phyloP scores from a whole-genome alignment of 805 yeast genomes.

The Cyberlindnera mississippiensis region DNA sequence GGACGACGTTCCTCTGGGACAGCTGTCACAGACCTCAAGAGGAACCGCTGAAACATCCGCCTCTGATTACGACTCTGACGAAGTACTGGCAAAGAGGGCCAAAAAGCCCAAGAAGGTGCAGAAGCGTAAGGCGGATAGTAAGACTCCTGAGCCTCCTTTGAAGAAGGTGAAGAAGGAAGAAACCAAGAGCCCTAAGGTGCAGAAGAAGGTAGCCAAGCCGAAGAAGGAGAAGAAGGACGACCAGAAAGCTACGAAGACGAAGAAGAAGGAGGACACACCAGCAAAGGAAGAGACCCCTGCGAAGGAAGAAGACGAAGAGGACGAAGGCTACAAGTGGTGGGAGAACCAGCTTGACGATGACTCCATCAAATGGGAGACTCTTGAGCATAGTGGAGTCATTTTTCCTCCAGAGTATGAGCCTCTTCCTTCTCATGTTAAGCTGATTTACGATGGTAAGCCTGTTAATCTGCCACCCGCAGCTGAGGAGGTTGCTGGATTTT shows the following conservation, averaged over 20 bases:
- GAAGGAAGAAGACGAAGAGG: constrained; percentile 47
- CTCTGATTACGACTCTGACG: constrained; percentile 27
- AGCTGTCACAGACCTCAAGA: constrained; percentile 13
- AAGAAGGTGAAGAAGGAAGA: constrained; percentile 12
- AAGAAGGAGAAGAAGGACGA: constrained; percentile 10
- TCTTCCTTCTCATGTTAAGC: constrained; percentile 69
- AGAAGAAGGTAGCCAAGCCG: constrained; percentile 10
- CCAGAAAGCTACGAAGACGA: constrained; percentile 15
- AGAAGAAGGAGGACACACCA: constrained; percentile 5
- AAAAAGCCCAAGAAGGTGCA: constrained; percentile 1
- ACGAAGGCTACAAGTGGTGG: constrained; percentile 79
- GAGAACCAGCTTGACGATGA: constrained; percentile 68
- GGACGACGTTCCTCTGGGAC: constrained; percentile 23
- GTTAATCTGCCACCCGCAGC: constrained; percentile 75
- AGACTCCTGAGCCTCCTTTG: not conserved
- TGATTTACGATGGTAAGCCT: constrained; percentile 73
- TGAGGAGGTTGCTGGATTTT: constrained; percentile 96
- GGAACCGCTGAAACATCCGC: constrained; percentile 16
- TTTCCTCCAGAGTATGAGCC: constrained; percentile 93
- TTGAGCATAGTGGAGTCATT: constrained; percentile 86
- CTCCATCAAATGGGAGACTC: constrained; percentile 77
- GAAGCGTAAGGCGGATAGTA: constrained; percentile 8
- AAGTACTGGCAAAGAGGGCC: constrained; percentile 9
- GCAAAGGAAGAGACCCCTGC: constrained; percentile 27
- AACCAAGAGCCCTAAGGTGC: constrained; percentile 13